phyloP scores from a whole-genome alignment of 257 asterid species.

The Fraxinus anomala region DNA sequence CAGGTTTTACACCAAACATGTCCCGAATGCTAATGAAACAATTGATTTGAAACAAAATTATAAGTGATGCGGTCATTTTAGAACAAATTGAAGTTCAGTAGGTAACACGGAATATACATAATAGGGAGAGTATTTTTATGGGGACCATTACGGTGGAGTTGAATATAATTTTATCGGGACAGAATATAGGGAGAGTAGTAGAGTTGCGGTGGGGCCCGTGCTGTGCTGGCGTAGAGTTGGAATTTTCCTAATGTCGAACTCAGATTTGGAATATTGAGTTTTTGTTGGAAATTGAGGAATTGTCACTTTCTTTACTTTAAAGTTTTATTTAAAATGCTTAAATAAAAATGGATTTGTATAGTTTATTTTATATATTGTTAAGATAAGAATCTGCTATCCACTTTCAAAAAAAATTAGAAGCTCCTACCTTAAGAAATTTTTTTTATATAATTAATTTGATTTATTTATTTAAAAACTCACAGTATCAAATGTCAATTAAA shows the following conservation, averaged over 20 bases:
- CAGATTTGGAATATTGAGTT: neutral
- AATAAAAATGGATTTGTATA: too few relatives aligned
- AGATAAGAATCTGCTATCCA: too few relatives aligned
- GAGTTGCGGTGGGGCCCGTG: neutral
- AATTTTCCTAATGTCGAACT: neutral
- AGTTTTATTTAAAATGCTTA: too few relatives aligned
- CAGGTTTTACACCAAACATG: neutral
- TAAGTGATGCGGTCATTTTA: neutral
- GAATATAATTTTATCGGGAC: neutral
- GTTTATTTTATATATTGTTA: too few relatives aligned
- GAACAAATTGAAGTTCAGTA: neutral
- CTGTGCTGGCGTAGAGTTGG: neutral
- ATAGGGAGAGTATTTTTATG: too few relatives aligned
- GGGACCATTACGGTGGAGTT: neutral
- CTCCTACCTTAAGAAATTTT: too few relatives aligned
- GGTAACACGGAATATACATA: neutral
- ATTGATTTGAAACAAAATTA: neutral
- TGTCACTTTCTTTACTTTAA: too few relatives aligned
- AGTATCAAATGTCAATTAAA: too few relatives aligned
- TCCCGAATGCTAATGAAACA: neutral
- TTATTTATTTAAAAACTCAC: too few relatives aligned
- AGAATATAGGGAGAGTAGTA: neutral
- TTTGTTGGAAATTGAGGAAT: neutral
- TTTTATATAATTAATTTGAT: too few relatives aligned
- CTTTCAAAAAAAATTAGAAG: too few relatives aligned